Evolutionary conservation across 257 asterid species (phyloP).

Genomic region (Solanum dulcamara): DNA sequence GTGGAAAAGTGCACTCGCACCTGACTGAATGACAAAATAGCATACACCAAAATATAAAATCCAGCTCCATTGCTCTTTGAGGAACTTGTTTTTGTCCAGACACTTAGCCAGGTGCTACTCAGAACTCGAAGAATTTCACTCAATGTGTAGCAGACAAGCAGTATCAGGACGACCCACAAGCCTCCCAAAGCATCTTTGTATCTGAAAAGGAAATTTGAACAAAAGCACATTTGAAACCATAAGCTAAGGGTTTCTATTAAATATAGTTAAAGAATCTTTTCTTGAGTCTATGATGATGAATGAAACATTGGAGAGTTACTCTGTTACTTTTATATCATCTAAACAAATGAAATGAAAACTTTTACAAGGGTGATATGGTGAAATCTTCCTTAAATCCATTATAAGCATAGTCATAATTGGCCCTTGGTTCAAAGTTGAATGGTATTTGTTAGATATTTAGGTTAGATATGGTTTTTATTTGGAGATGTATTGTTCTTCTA

Average conservation of each 20-base stretch:
- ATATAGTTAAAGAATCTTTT: neutral
- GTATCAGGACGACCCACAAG: constrained; percentile 61
- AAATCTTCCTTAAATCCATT: neutral
- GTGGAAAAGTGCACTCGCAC: constrained; percentile 10
- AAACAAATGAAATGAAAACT: neutral
- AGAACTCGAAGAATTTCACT: constrained; percentile 72
- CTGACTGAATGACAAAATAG: constrained; percentile 54
- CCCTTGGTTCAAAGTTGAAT: neutral
- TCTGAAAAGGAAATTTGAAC: constrained; percentile 23
- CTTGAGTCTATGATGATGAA: neutral
- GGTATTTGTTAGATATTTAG: neutral
- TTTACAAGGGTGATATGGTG: neutral
- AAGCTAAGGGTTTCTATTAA: neutral
- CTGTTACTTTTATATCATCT: neutral
- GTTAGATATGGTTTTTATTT: neutral
- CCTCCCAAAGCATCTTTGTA: constrained; percentile 79
- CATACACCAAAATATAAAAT: constrained; percentile 72
- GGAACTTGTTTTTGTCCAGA: constrained; percentile 77
- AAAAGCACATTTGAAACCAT: constrained; percentile 1
- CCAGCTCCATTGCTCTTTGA: constrained; percentile 35
- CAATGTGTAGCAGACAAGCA: constrained; percentile 46
- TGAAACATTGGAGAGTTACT: neutral
- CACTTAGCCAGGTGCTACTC: constrained; percentile 91
- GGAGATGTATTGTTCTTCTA: neutral
- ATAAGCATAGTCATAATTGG: neutral